phyloP scores from a whole-genome alignment of 1,284 basidiomycete species.

The Cystobasidiaceae sp. region DNA sequence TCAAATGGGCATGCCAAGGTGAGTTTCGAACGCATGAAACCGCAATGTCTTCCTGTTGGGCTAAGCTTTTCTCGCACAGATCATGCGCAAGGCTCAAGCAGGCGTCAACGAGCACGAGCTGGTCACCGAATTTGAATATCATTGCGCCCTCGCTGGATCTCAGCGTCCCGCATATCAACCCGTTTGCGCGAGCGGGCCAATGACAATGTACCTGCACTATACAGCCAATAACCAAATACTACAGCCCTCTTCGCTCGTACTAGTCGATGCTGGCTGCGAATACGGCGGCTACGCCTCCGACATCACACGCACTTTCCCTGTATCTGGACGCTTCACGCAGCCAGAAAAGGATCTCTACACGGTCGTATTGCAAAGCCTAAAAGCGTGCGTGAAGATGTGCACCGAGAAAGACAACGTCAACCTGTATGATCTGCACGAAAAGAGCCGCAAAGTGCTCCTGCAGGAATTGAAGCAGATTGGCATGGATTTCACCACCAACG shows the following conservation, averaged over 20 bases:
- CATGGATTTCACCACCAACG: conserved; percentile 61
- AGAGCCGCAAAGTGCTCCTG: conserved; percentile 64
- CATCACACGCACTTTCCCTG: conserved; percentile 91
- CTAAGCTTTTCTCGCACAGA: conserved; percentile 40
- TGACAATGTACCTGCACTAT: conserved; percentile 80
- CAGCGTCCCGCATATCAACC: conserved; percentile 86
- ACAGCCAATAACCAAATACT: conserved; percentile 79
- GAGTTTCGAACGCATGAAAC: conserved; percentile 9
- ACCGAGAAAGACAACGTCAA: conserved; percentile 55
- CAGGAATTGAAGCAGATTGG: conserved; percentile 76
- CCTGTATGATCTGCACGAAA: conserved; percentile 72
- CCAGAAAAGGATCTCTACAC: conserved; percentile 84
- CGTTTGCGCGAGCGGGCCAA: conserved; percentile 77
- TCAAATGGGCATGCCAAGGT: conserved; percentile 71
- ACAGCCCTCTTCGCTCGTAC: conserved; percentile 65
- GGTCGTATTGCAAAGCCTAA: conserved; percentile 71
- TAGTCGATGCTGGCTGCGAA: conserved; percentile 66
- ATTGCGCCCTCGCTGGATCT: conserved; percentile 69
- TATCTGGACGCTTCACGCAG: conserved; percentile 67
- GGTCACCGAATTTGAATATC: conserved; percentile 82
- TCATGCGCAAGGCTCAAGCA: conserved; percentile 70
- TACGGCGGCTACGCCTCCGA: conserved; percentile 86
- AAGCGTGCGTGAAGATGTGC: conserved; percentile 61
- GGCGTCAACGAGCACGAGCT: conserved; percentile 68
- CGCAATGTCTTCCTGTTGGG: too few species aligned